phyloP scores from a whole-genome alignment of 108 stramenopile species.

The Seminavis robusta region DNA sequence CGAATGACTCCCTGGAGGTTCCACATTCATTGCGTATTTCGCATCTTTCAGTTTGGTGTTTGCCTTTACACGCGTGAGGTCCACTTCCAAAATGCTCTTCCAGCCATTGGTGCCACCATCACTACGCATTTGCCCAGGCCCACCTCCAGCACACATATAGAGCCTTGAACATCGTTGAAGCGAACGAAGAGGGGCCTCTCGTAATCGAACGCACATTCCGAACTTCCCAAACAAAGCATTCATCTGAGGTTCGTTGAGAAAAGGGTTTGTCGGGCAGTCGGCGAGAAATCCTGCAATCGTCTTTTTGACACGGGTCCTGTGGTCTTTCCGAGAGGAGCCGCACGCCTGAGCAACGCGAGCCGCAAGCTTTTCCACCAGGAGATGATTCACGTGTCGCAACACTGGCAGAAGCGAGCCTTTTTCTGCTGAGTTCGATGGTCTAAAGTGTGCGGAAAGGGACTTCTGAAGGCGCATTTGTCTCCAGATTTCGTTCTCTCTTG shows the following conservation, averaged over 20 bases:
- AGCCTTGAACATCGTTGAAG: constrained; percentile 49
- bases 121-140: constrained; percentile 77
- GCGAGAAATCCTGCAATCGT: neutral
- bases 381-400: constrained; percentile 51
- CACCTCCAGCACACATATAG: constrained; percentile 68
- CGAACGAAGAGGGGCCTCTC: constrained; percentile 57
- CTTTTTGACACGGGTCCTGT: neutral
- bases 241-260: neutral
- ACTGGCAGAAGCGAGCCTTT: constrained; percentile 50
- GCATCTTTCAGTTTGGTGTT: too few relatives aligned
- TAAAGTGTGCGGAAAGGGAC: constrained; percentile 13
- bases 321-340: neutral
- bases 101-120: constrained; percentile 72
- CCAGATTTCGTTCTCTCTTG: constrained; percentile 56
- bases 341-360: constrained; percentile 16
- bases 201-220: constrained; percentile 38
- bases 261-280: neutral
- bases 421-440: neutral
- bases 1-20: constrained; percentile 17
- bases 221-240: neutral
- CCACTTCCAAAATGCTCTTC: constrained; percentile 40
- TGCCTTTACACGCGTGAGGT: constrained; percentile 13
- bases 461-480: constrained; percentile 78
- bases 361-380: constrained; percentile 52
- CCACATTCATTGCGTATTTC: too few relatives aligned